phyloP scores from a whole-genome alignment of 1,284 basidiomycete species.

The Melampsora americana region DNA sequence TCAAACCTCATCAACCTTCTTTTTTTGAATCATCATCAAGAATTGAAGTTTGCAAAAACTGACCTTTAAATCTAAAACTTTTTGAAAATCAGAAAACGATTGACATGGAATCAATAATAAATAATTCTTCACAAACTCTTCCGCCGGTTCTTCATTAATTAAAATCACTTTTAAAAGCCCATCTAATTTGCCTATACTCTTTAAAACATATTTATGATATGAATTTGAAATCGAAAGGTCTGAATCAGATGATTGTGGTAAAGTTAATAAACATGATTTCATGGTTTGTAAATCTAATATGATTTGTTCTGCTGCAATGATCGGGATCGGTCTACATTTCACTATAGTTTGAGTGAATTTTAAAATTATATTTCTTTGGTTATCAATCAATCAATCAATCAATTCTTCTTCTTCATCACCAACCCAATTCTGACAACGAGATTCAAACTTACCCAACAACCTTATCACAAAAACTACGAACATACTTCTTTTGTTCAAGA shows the following conservation, averaged over 20 bases:
- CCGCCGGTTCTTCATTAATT: slow-evolving; percentile 85
- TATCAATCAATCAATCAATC: too few species aligned
- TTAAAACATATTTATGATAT: slow-evolving; percentile 78
- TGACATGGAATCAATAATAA: slow-evolving; percentile 85
- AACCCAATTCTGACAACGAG: too few species aligned
- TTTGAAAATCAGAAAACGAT: slow-evolving; percentile 94
- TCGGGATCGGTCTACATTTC: slow-evolving; percentile 77
- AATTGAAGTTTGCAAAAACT: slow-evolving; percentile 37
- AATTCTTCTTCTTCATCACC: too few species aligned
- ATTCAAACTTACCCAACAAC: slow-evolving; percentile 65
- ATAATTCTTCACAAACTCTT: slow-evolving; percentile 90
- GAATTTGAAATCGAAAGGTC: slow-evolving; percentile 45
- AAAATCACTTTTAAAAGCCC: slow-evolving; percentile 89
- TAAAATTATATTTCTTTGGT: slow-evolving; percentile 67
- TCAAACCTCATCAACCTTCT: not conserved
- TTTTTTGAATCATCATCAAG: slow-evolving; percentile 1
- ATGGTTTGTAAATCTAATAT: slow-evolving; percentile 84
- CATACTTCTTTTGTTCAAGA: slow-evolving; percentile 86
- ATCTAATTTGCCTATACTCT: slow-evolving; percentile 75
- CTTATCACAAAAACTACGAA: slow-evolving; percentile 86
- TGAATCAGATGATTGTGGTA: slow-evolving; percentile 60
- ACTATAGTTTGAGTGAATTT: slow-evolving; percentile 84
- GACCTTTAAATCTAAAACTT: slow-evolving; percentile 60
- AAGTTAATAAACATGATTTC: slow-evolving; percentile 74
- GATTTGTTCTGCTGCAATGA: slow-evolving; percentile 90